These are phyloP conservation scores for Chlorella sorokiniana DNA, from an alignment of 139 green algal genomes.

Conservation along the genomic window DNA sequence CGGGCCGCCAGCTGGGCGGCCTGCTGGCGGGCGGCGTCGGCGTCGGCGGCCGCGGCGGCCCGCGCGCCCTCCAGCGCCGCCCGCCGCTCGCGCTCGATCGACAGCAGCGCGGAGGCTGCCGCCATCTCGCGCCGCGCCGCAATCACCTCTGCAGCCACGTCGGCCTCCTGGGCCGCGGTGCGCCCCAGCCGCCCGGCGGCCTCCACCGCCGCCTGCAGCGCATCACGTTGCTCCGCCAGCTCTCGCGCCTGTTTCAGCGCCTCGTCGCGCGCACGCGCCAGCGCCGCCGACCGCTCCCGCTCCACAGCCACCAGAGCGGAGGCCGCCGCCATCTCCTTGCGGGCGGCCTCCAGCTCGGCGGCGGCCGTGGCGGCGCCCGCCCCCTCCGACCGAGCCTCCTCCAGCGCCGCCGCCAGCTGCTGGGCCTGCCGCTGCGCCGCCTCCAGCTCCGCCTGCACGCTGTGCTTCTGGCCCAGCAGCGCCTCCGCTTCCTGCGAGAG, in stretches of 20 bases:
- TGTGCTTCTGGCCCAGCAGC: constrained; percentile 1
- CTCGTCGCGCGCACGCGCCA: background rate
- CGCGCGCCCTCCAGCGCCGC: background rate
- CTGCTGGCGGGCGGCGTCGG: background rate
- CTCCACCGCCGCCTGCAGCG: background rate
- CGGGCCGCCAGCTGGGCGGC: background rate
- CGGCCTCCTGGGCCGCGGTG: background rate
- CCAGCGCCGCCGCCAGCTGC: background rate
- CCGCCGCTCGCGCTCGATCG: background rate
- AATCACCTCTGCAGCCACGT: background rate
- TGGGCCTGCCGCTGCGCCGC: background rate
- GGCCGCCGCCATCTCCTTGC: background rate
- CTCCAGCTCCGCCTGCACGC: background rate
- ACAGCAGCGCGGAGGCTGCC: background rate
- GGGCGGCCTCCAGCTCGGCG: background rate
- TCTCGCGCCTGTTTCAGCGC: background rate
- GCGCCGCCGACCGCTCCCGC: background rate
- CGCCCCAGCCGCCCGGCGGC: background rate
- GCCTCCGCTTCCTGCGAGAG: background rate
- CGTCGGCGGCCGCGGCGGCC: background rate
- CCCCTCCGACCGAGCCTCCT: background rate
- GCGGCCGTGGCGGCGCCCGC: background rate
- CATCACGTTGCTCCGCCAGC: background rate
- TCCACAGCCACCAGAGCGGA: background rate
- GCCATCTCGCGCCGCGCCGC: background rate